A percentile compares a stretch with the other conserved stretches of the same genome.
These are phyloP conservation scores for Peronospora tabacina DNA, from an alignment of 352 stramenopile species.

Conservation along the genomic window DNA sequence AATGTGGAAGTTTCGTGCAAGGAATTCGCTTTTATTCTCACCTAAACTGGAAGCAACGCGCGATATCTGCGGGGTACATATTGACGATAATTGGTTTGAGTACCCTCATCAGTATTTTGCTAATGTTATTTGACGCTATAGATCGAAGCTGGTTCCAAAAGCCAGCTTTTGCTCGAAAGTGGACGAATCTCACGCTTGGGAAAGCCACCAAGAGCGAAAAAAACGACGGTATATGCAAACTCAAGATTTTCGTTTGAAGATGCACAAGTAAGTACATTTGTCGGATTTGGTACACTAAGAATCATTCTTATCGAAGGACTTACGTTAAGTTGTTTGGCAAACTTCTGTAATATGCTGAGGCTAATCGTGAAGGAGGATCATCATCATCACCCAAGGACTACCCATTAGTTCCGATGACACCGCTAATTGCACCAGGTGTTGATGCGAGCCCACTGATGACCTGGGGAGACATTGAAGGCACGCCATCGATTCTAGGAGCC, in stretches of 20 bases:
- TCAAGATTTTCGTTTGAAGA: slow-evolving; percentile 45
- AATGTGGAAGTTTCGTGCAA: slow-evolving; percentile 64
- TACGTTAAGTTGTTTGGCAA: background rate
- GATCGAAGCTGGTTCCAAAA: slow-evolving; percentile 15
- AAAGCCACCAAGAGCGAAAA: slow-evolving; percentile 26
- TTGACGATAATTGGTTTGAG: background rate
- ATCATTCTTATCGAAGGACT: background rate
- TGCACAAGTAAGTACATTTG: slow-evolving; percentile 16
- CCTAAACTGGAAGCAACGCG: slow-evolving; percentile 50
- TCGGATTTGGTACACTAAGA: background rate
- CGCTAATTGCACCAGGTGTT: slow-evolving; percentile 57
- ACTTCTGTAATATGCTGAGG: slow-evolving; percentile 2
- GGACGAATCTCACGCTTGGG: slow-evolving; percentile 17
- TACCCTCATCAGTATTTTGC: background rate
- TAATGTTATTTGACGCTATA: slow-evolving; percentile 8
- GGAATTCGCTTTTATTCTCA: slow-evolving; percentile 70
- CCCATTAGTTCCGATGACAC: slow-evolving; percentile 71
- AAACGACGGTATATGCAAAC: slow-evolving; percentile 65
- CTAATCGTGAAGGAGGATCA: background rate
- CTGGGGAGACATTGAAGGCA: slow-evolving; percentile 80
- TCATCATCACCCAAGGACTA: slow-evolving; percentile 24
- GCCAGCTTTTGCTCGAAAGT: slow-evolving; percentile 41
- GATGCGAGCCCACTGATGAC: slow-evolving; percentile 78
- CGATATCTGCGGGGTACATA: slow-evolving; percentile 53
- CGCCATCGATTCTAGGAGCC: slow-evolving; percentile 46